phyloP scores from a whole-genome alignment of 129 eudicot genomes.

The Saussurea involucrata region DNA sequence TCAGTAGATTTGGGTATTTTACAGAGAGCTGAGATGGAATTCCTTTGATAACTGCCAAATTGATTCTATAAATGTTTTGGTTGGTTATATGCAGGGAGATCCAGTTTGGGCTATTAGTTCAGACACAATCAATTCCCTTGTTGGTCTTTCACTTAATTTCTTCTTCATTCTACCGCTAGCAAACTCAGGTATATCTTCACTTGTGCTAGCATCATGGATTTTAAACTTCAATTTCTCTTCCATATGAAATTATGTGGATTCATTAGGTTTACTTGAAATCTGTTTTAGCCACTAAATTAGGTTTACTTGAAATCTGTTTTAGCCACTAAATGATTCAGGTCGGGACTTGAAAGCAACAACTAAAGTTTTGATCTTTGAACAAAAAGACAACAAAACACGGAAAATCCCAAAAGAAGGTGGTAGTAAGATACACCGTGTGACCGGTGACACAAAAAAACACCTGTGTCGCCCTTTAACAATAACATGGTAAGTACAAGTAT shows the following conservation, averaged over 20 bases:
- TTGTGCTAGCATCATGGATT: not conserved
- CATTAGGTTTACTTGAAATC: not conserved
- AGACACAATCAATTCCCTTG: conserved; percentile 68
- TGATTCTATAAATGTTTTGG: not conserved
- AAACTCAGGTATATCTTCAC: conserved; percentile 57
- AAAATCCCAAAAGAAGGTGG: too few species aligned
- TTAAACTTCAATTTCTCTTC: not conserved
- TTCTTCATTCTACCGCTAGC: conserved; percentile 76
- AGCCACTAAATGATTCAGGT: too few species aligned
- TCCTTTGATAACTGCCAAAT: not conserved
- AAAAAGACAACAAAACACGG: too few species aligned
- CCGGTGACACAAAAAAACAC: too few species aligned
- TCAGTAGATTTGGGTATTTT: not conserved
- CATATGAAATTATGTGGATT: not conserved
- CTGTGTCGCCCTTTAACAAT: too few species aligned
- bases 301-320: too few species aligned
- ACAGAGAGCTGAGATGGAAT: not conserved
- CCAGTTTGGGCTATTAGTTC: conserved; percentile 97
- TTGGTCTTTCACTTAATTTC: conserved; percentile 91
- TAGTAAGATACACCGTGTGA: too few species aligned
- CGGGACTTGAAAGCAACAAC: too few species aligned
- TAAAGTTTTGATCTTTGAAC: too few species aligned
- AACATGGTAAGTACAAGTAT: too few species aligned
- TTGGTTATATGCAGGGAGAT: conserved; percentile 67
- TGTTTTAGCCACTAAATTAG: too few species aligned